Evolutionary conservation across 2,329 filamentous ascomycete genomes (phyloP), one percentile per base, ranked within the genome.

Genomic region (Bimuria novae-zelandiae): DNA sequence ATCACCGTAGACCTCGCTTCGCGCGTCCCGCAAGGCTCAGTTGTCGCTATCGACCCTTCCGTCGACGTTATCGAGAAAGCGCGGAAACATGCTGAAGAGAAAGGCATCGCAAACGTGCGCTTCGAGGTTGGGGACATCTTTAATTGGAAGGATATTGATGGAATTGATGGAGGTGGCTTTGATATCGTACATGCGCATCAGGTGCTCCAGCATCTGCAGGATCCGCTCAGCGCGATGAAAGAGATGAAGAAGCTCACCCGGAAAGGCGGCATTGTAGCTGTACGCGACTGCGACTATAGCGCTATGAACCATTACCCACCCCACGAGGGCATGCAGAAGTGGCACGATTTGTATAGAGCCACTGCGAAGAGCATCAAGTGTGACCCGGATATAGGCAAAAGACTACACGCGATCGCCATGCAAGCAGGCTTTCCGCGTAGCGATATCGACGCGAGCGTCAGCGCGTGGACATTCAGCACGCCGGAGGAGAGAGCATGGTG

Each of bases 141-240:
- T 55, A 57, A 64, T 14, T 72, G 81, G 47, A 53, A 70, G 2
- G 79, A 75, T 39, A 56, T 72, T 2, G 79, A 84, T 50, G 73
- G 72, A 1, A 54, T 67, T 6, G 51, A 62, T 17, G 63, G 68
- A 44, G 67, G 56, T 23, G 65, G 73, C 2, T 87, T 86, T 56
- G 84, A 87, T 59, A 67, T 87, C n/a, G 82, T 86, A 6, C 80
- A 82, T 60, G 79, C 77, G 21, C 81, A 84, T 60, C 83, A 86
- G 62, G 79, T 86, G 3, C 72, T 87, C 8, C 77, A 80, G 57
- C 84, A 87, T 66, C 70, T 86, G 3, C 67, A 72, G 19, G 75
- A 82, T 54, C 83, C 83, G 0, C 68, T 82, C 0, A 63, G 68
- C 1, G 79, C 80, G 3, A 65, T 86, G 52, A 68, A 71, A 19